phyloP scores from a whole-genome alignment of 192 early-diverging fungal species.

The Rhizoclosmatium globosum region DNA sequence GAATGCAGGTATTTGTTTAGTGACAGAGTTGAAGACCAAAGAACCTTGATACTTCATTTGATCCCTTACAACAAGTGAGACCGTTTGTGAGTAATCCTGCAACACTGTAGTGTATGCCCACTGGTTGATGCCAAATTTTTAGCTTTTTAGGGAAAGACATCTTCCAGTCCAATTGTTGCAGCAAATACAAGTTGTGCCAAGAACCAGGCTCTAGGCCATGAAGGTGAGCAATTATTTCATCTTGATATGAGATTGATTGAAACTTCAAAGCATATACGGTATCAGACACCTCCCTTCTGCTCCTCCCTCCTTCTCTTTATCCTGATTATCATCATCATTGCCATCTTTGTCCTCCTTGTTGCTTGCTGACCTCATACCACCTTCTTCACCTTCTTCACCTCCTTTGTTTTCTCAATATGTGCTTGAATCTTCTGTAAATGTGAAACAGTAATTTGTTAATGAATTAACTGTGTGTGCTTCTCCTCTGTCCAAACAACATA shows the following conservation, averaged over 20 bases:
- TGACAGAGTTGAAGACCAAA: conserved; percentile 1
- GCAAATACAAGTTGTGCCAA: conserved; percentile 14
- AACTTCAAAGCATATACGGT: not conserved
- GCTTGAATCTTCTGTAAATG: not conserved
- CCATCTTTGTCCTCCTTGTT: not conserved
- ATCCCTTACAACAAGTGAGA: conserved; percentile 21
- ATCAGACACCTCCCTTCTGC: no score
- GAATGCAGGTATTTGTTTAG: conserved; percentile 9
- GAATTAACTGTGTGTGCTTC: not conserved
- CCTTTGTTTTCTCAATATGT: not conserved
- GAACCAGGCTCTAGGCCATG: conserved; percentile 4
- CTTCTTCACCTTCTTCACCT: not conserved
- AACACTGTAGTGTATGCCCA: conserved; percentile 30
- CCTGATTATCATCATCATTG: not conserved
- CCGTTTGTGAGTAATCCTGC: conserved; percentile 1
- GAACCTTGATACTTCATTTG: conserved; percentile 4
- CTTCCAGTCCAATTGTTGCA: conserved; percentile 21
- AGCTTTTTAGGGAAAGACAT: conserved; percentile 24
- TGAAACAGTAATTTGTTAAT: not conserved
- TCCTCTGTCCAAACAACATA: not conserved
- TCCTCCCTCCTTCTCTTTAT: not conserved
- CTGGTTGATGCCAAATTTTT: conserved; percentile 37
- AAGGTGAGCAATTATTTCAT: not conserved
- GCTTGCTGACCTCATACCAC: not conserved
- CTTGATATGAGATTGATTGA: not conserved